Conservation (phyloP, 179 eudicot genomes). For the Monotropa hypopitys region DNA sequence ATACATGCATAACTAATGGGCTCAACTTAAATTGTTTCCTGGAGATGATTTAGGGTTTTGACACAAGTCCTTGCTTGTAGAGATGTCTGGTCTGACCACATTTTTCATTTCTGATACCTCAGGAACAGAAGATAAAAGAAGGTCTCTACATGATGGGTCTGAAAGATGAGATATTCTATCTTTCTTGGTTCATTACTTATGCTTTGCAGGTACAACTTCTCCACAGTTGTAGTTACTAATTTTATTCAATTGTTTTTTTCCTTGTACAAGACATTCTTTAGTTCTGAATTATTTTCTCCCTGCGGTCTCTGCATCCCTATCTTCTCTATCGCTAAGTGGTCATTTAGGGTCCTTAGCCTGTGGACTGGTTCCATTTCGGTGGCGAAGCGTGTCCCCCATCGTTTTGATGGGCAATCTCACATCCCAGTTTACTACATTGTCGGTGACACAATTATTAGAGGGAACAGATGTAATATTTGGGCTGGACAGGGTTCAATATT, state of each 20-base stretch:
- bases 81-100: not conserved
- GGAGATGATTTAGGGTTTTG: not conserved
- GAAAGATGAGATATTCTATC: constrained; percentile 59
- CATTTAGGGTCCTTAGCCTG: not conserved
- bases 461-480: not conserved
- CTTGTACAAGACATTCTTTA: not conserved
- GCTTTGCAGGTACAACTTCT: constrained; percentile 49
- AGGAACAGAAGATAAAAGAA: constrained; percentile 95
- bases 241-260: not conserved
- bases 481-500: not conserved
- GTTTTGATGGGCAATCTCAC: not conserved
- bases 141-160: constrained; percentile 99
- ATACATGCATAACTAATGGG: not conserved
- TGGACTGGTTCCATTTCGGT: not conserved
- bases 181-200: constrained; percentile 93
- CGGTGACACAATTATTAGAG: not conserved
- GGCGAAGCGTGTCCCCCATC: not conserved
- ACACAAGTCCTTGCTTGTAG: not conserved
- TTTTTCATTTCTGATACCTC: constrained; percentile 19
- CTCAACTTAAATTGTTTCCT: not conserved
- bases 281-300: not conserved
- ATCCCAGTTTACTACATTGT: not conserved
- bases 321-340: not conserved
- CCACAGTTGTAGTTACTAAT: not conserved
- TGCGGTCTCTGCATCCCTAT: not conserved